phyloP scores from a whole-genome alignment of 2,329 filamentous ascomycete genomes.

The Daldinia sp. region DNA sequence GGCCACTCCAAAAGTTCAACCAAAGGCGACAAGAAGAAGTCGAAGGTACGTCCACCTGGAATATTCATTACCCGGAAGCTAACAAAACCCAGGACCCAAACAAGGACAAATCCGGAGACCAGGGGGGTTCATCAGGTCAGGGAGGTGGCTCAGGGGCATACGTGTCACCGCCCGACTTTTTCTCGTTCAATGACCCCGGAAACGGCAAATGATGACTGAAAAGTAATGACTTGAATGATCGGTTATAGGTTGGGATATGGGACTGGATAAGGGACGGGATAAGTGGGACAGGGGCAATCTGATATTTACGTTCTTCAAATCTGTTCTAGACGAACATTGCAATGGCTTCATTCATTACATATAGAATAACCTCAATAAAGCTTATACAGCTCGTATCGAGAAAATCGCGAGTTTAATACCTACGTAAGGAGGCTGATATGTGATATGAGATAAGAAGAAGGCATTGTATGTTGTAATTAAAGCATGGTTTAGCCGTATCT shows the following conservation, averaged over 20 bases:
- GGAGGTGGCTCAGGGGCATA: conserved; percentile 27
- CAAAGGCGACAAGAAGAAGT: conserved; percentile 34
- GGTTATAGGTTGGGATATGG: background rate
- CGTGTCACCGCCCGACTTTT: conserved; percentile 41
- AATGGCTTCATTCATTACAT: background rate
- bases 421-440: background rate
- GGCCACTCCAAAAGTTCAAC: conserved; percentile 29
- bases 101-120: conserved; percentile 29
- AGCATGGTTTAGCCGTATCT: background rate
- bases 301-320: conserved; percentile 3
- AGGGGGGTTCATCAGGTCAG: conserved; percentile 27
- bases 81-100: conserved; percentile 16
- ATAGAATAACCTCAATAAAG: background rate
- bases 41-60: conserved; percentile 27
- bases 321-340: conserved; percentile 9
- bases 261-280: background rate
- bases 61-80: conserved; percentile 8
- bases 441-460: too few species aligned
- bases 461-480: background rate
- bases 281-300: background rate
- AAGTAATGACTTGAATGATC: background rate
- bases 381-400: background rate
- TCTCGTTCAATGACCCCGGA: conserved; percentile 40
- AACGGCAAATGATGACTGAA: conserved; percentile 24
- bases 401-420: background rate